Percentiles rank a stretch among this genome's conserved stretches.
Conservation (phyloP, 805 yeast species). For the Wickerhamiella sorbophila region DNA sequence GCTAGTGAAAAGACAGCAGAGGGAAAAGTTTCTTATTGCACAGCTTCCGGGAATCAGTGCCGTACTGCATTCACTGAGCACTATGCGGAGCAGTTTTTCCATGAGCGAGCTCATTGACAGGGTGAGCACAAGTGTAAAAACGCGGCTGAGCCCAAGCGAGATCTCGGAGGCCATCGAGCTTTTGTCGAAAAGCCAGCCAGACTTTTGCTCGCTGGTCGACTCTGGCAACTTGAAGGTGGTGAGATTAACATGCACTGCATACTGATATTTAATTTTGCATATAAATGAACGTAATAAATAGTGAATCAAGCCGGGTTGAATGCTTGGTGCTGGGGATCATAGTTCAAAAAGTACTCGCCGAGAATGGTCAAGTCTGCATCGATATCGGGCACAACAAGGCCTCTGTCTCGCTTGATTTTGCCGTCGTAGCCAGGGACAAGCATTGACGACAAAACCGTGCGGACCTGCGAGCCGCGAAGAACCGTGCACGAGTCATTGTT, state of each 20-base stretch:
- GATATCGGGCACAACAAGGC: conserved; percentile 14
- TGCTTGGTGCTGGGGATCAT: conserved; percentile 4
- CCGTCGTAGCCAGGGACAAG: conserved; percentile 10
- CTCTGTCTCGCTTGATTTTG: conserved; percentile 6
- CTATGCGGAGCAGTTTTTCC: conserved; percentile 5
- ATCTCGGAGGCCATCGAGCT: conserved; percentile 15
- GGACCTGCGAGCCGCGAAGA: conserved; percentile 6
- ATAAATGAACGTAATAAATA: not conserved
- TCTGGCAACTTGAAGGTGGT: conserved; percentile 18
- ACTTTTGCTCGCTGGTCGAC: conserved; percentile 17
- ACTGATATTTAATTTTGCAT: not conserved
- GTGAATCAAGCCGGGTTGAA: conserved; percentile 2
- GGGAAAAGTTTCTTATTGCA: conserved; percentile 15
- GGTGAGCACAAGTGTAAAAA: conserved; percentile 15
- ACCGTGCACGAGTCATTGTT: conserved; percentile 11
- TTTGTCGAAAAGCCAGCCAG: conserved; percentile 15
- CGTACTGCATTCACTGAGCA: conserved; percentile 13
- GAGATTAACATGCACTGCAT: conserved; percentile 3
- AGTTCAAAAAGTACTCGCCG: conserved; percentile 15
- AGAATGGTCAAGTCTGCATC: conserved; percentile 10
- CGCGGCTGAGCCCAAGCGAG: conserved; percentile 17
- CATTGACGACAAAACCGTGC: conserved; percentile 6
- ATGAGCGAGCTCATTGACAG: conserved; percentile 13
- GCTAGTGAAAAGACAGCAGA: conserved; percentile 4
- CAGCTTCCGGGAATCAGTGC: conserved; percentile 17